Evolutionary conservation across 2,329 filamentous ascomycete genomes (phyloP).

Genomic region (Zymoseptoria ardabiliae): DNA sequence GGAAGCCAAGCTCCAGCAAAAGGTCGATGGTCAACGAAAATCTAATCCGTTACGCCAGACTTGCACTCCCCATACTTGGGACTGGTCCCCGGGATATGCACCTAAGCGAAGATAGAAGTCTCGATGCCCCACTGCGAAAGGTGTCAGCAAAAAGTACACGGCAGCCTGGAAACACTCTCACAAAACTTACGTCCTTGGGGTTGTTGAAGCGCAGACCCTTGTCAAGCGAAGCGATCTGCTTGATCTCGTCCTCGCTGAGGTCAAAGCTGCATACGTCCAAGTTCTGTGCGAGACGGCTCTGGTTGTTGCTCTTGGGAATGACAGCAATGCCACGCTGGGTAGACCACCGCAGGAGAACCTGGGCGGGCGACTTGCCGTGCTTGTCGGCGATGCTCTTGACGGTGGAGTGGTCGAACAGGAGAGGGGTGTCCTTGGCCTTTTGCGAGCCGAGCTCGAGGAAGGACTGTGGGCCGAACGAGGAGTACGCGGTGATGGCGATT

Average conservation of each 20-base stretch:
- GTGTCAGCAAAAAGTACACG: slow-evolving; percentile 21
- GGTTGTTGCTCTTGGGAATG: slow-evolving; percentile 68
- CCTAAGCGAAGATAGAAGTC: slow-evolving; percentile 9
- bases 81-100: neutral
- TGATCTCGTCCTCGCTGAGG: slow-evolving; percentile 57
- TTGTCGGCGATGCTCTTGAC: slow-evolving; percentile 61
- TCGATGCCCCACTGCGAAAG: slow-evolving; percentile 7
- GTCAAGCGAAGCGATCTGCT: slow-evolving; percentile 59
- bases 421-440: slow-evolving; percentile 55
- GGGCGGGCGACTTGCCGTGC: slow-evolving; percentile 64
- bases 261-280: slow-evolving; percentile 61
- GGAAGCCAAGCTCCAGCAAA: neutral
- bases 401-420: slow-evolving; percentile 62
- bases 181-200: slow-evolving; percentile 55
- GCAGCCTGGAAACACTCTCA: neutral
- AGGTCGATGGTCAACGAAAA: neutral
- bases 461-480: slow-evolving; percentile 69
- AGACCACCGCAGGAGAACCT: slow-evolving; percentile 80
- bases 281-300: slow-evolving; percentile 54
- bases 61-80: neutral
- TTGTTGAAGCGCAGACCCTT: slow-evolving; percentile 67
- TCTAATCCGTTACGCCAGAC: neutral
- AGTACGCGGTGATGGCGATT: slow-evolving; percentile 74
- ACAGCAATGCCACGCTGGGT: slow-evolving; percentile 75
- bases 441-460: slow-evolving; percentile 73